Evolutionary conservation across 202 grass and related monocot species (phyloP).

Genomic region (Hordeum pubiflorum): DNA sequence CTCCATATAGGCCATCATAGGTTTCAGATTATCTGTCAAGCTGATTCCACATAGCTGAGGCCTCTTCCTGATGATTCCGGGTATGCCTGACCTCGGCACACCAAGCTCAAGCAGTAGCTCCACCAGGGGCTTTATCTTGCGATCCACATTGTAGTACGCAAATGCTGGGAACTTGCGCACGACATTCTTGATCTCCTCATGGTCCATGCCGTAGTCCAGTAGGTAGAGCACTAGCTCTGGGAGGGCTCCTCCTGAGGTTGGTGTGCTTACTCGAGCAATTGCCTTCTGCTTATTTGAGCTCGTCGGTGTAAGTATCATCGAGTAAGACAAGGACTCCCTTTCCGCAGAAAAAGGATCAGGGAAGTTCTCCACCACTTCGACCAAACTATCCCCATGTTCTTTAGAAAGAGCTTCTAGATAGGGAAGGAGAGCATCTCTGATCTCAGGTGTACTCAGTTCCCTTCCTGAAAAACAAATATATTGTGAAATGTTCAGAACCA

Average conservation of each 20-base stretch:
- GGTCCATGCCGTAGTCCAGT: conserved; percentile 73
- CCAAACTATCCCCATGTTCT: conserved; percentile 56
- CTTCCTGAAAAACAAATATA: conserved; percentile 55
- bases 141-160: conserved; percentile 74
- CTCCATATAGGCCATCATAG: conserved; percentile 81
- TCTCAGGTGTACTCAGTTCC: conserved; percentile 90
- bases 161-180: conserved; percentile 60
- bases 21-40: conserved; percentile 88
- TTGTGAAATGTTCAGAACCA: neutral
- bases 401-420: conserved; percentile 61
- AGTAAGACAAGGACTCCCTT: conserved; percentile 37
- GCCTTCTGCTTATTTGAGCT: conserved; percentile 75
- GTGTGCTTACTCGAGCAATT: conserved; percentile 56
- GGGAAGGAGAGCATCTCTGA: conserved; percentile 69
- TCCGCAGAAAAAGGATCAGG: conserved; percentile 50
- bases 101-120: conserved; percentile 67
- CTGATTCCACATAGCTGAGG: conserved; percentile 92
- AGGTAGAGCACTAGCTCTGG: conserved; percentile 73
- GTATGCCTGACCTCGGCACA: conserved; percentile 57
- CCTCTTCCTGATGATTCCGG: conserved; percentile 67
- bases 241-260: conserved; percentile 51
- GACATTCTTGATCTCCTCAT: conserved; percentile 63
- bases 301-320: conserved; percentile 27
- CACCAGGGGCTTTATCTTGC: conserved; percentile 87
- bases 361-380: conserved; percentile 73